Base-by-base conservation (phyloP, 2,329 filamentous ascomycete genomes). In the Torrubiella hemipterigena region DNA sequence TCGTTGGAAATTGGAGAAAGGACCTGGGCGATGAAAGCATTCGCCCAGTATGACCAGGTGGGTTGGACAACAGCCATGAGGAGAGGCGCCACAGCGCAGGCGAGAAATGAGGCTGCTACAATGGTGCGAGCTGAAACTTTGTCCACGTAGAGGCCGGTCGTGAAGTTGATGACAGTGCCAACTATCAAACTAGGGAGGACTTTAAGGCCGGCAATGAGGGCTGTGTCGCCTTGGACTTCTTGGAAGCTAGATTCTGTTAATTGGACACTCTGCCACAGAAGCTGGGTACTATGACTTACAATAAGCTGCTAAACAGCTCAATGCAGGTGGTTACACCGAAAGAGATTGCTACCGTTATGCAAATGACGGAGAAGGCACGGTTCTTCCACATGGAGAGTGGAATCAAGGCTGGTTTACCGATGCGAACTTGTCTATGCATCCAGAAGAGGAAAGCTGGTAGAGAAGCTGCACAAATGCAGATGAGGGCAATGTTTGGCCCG, bases 321-420 rank as follows among this genome's bases (percentile, higher is more conserved):
- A 67, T 55, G 0, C 53, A 53, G 28, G 66, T 63, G 6, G 63
- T 36, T 0, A 64, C 60, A 0, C 58, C 63, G 34, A 51, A 63
- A 0, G 63, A 56, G 4, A 71, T 37, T 5, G 63, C 45, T 1
- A 71, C 55, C 5, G 58, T 65, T 4, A 64, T 40, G 42, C 73
- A 78, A 14, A 73, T 63, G 17, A 53, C 59, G 0, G 67, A 63
- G 41, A 78, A 79, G 3, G 65, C 49, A 1, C 49, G 46, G 27
- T 72, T 75, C n/a, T 52, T 59, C 74, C 74, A 79, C 0, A 79
- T 50, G 0, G 61, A 64, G 44, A 78, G 77, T 0, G 74, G 74
- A 15, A 79, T 76, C 7, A 79, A 46, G 1, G 71, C 70, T 10
- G 70, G 64, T 3, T 54, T 55, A 8, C 56, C 54, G 0, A 47